Base-by-base conservation (phyloP, 805 yeast species). In the Millerago galiae region DNA sequence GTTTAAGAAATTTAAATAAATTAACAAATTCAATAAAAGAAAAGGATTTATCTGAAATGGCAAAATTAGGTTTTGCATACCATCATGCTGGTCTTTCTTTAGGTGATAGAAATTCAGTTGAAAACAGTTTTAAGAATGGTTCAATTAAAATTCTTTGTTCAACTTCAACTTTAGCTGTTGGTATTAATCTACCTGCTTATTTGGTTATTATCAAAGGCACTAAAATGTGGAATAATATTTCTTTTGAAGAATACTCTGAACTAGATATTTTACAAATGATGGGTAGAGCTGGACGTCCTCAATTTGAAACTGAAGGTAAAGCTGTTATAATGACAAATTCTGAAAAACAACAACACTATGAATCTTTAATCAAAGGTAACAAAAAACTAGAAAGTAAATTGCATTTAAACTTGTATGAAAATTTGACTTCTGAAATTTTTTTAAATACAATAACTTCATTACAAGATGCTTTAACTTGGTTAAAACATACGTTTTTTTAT, bases 241-340 rank as follows among this genome's bases (percentile, higher is more conserved):
- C 65, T 41, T 65, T 71, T 46, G 61, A 60, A 29, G 83, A 79
- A 44, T 78, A 77, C 53, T 66, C 78, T 2, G 76, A 73, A 36
- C 58, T 76, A 18, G 83, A 77, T 44, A 59, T 78, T 26, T 55
- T 75, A 34, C 83, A 79, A 49, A 79, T 79, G 84, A 70, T 79
- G 56, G 83, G 83, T 3, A 64, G 83, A 50, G 83, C 83, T 4
- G 83, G 84, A 4, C 65, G 83, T 38, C 81, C 82, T 0, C 78
- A 73, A 27, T 75, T 67, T 53, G 81, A 77, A 50, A 65, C 63
- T 4, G 68, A 68, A 29, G 74, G 70, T 4, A 62, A 65, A 36
- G 74, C 77, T 3, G 66, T 75, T 1, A 66, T 77, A 13, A 60
- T 75, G 65, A 77, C 82, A 1, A 65, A 64, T 11, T 37, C 49